phyloP scores from a whole-genome alignment of 257 asterid genomes.

The Solanum ossicruentum region DNA sequence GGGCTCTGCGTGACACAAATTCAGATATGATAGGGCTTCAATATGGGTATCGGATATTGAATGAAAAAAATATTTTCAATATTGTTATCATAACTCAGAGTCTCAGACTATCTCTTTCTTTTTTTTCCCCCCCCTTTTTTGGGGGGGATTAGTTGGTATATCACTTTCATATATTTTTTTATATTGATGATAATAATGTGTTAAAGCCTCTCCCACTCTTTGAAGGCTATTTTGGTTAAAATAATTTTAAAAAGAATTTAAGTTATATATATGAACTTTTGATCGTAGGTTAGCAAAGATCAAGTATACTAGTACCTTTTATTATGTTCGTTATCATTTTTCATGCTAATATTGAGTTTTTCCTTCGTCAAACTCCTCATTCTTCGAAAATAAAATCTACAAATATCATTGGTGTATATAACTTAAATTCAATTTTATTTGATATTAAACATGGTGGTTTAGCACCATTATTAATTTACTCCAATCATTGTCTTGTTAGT shows the following conservation, averaged over 20 bases:
- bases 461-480: neutral
- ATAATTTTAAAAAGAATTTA: neutral
- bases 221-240: no score
- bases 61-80: neutral
- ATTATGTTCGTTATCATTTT: neutral
- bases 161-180: no score
- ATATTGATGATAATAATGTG: neutral
- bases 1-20: no score
- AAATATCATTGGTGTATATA: neutral
- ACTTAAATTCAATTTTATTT: neutral
- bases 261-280: fast-evolving
- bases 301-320: neutral
- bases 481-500: neutral
- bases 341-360: neutral
- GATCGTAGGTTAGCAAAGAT: neutral
- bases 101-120: neutral
- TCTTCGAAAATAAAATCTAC: neutral
- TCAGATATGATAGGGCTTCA: no score
- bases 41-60: no score
- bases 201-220: no score
- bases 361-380: no score
- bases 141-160: no score
- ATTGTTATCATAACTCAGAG: neutral
- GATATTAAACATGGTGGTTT: neutral
- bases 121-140: neutral